phyloP scores from a whole-genome alignment of 345 rosid genomes.

The Salix exigua region DNA sequence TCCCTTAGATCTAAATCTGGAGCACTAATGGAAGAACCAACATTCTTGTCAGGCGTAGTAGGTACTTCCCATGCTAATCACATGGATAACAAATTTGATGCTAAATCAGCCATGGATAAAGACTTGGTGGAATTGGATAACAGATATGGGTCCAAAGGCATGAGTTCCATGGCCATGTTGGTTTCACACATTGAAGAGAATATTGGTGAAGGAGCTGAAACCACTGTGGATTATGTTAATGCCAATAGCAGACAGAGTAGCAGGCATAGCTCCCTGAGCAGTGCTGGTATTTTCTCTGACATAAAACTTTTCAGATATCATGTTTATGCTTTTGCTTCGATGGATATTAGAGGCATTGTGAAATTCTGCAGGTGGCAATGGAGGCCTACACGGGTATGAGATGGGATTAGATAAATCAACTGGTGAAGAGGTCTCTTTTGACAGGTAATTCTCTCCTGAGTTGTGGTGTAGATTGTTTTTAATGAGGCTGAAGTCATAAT shows the following conservation, averaged over 20 bases:
- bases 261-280: slow-evolving; percentile 29
- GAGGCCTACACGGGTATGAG: slow-evolving; percentile 32
- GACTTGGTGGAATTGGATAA: slow-evolving; percentile 27
- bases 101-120: slow-evolving; percentile 27
- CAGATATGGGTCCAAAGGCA: slow-evolving; percentile 33
- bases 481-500: neutral
- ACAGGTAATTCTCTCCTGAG: slow-evolving; percentile 30
- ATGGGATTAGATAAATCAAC: slow-evolving; percentile 29
- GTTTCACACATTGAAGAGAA: slow-evolving; percentile 35
- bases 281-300: slow-evolving; percentile 30
- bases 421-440: slow-evolving; percentile 39
- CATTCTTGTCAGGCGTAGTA: slow-evolving; percentile 28
- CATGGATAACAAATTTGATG: slow-evolving; percentile 23
- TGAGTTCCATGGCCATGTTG: slow-evolving; percentile 17
- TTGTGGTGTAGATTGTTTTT: neutral
- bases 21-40: slow-evolving; percentile 25
- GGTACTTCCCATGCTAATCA: slow-evolving; percentile 17
- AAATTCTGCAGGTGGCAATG: slow-evolving; percentile 37
- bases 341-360: slow-evolving; percentile 8
- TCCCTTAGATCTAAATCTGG: slow-evolving; percentile 26
- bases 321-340: neutral
- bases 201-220: slow-evolving; percentile 34
- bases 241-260: slow-evolving; percentile 14
- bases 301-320: neutral
- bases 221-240: slow-evolving; percentile 23